Evolutionary conservation across 768 basidiomycete species (phyloP).

Genomic region (Symmetrospora coprosmae): DNA sequence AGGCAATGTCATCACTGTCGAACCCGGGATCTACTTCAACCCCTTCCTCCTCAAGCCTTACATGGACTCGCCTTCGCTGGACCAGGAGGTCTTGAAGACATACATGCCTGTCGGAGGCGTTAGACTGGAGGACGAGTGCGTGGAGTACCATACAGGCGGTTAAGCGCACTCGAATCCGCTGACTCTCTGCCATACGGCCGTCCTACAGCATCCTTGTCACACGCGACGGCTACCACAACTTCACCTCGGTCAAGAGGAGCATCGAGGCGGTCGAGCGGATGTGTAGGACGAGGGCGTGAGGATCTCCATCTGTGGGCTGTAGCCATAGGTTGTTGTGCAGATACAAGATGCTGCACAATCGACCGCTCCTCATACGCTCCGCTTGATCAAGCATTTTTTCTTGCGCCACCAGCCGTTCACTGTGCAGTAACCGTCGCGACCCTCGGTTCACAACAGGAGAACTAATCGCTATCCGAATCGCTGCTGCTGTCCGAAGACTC

Average conservation of each 20-base stretch:
- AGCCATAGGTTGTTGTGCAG: background rate
- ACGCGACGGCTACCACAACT: conserved; percentile 57
- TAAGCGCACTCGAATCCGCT: background rate
- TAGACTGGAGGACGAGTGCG: conserved; percentile 66
- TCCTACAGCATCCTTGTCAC: conserved; percentile 53
- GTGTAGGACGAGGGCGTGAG: background rate
- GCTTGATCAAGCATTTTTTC: no score
- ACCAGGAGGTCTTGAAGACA: conserved; percentile 52
- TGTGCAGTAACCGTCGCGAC: no score
- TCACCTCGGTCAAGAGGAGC: conserved; percentile 73
- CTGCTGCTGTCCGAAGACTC: background rate
- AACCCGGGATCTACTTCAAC: conserved; percentile 33
- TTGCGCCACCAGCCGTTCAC: no score
- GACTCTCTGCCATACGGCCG: background rate
- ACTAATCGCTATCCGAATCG: conserved; percentile 24
- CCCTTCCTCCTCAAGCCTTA: conserved; percentile 45
- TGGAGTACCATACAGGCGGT: background rate
- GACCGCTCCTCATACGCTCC: no score
- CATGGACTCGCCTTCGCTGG: conserved; percentile 51
- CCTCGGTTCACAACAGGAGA: background rate
- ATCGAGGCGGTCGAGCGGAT: conserved; percentile 67
- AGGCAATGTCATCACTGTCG: conserved; percentile 44
- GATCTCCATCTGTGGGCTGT: background rate
- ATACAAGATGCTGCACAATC: no score
- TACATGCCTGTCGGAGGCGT: conserved; percentile 82